A percentile compares a stretch with the other conserved stretches of the same genome.
Conservation (phyloP, 345 rosid species). For the Acer negundo region DNA sequence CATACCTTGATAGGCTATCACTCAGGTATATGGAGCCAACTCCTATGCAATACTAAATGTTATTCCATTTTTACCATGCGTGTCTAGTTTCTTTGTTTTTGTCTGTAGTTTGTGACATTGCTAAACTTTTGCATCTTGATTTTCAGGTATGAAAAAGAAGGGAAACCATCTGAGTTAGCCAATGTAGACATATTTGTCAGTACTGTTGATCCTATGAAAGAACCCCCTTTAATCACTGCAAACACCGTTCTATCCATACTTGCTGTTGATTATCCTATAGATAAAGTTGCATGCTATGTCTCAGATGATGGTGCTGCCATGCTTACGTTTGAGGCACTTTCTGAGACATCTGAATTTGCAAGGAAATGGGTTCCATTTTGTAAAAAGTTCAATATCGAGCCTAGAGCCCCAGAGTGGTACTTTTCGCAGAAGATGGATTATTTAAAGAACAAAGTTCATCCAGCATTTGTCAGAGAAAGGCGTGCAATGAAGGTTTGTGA, state of each 20-base stretch:
- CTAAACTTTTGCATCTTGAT: conserved; percentile 12
- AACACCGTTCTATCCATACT: conserved; percentile 97
- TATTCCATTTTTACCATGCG: not conserved
- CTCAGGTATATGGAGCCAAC: conserved; percentile 54
- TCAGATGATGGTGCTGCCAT: conserved; percentile 99
- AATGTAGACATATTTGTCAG: conserved; percentile 82
- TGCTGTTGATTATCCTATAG: conserved; percentile 96
- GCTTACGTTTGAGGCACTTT: conserved; percentile 99
- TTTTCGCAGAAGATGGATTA: conserved; percentile 94
- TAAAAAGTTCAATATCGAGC: conserved; percentile 85
- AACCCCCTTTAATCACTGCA: conserved; percentile 97
- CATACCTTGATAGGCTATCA: conserved; percentile 92
- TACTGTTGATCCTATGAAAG: conserved; percentile 98
- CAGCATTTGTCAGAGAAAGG: conserved; percentile 91
- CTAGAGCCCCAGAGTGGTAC: conserved; percentile 99
- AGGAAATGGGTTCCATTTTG: conserved; percentile 99
- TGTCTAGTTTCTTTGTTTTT: not conserved
- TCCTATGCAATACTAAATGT: not conserved
- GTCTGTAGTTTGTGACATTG: not conserved
- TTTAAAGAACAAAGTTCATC: conserved; percentile 92
- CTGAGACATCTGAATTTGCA: conserved; percentile 96
- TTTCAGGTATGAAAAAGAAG: conserved; percentile 94
- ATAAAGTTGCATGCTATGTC: conserved; percentile 92
- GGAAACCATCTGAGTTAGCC: conserved; percentile 87
- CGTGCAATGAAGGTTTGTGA: conserved; percentile 90